phyloP scores from a whole-genome alignment of 2,329 filamentous ascomycete species.

The Eurotiales sp. region DNA sequence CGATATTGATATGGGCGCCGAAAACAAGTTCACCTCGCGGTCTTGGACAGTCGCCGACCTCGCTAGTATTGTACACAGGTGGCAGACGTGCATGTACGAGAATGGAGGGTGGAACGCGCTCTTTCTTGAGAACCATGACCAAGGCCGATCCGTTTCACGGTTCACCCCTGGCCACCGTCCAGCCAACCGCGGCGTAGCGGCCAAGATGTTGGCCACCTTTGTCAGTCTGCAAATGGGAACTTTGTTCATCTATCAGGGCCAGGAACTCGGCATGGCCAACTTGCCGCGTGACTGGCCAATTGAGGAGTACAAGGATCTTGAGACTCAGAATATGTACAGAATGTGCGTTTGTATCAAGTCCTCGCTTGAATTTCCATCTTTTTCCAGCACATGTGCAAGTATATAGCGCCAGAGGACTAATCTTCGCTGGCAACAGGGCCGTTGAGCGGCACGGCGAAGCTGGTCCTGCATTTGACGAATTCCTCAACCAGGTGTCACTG shows the following conservation, averaged over 20 bases:
- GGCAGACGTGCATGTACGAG: too few species aligned
- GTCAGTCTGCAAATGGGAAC: conserved; percentile 59
- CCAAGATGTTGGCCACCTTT: conserved; percentile 59
- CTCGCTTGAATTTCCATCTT: too few species aligned
- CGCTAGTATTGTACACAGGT: too few species aligned
- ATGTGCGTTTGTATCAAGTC: too few species aligned
- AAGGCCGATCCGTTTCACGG: conserved; percentile 57
- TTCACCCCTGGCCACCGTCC: conserved; percentile 50
- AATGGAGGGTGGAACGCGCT: conserved; percentile 62
- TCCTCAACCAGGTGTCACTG: too few species aligned
- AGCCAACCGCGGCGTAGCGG: conserved; percentile 45
- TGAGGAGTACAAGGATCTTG: conserved; percentile 65
- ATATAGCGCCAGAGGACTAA: too few species aligned
- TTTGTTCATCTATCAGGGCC: conserved; percentile 64
- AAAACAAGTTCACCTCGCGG: too few species aligned
- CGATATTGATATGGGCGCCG: too few species aligned
- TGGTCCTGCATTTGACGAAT: too few species aligned
- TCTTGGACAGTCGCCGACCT: conserved; percentile 41
- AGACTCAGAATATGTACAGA: conserved; percentile 57
- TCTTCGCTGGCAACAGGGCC: too few species aligned
- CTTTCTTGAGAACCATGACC: conserved; percentile 65
- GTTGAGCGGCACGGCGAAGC: too few species aligned
- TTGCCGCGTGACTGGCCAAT: conserved; percentile 58
- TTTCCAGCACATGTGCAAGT: too few species aligned
- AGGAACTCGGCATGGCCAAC: conserved; percentile 67